These are phyloP conservation scores for Penicillium argentinense DNA, from an alignment of 495 filamentous ascomycete species.

Conservation along the genomic window DNA sequence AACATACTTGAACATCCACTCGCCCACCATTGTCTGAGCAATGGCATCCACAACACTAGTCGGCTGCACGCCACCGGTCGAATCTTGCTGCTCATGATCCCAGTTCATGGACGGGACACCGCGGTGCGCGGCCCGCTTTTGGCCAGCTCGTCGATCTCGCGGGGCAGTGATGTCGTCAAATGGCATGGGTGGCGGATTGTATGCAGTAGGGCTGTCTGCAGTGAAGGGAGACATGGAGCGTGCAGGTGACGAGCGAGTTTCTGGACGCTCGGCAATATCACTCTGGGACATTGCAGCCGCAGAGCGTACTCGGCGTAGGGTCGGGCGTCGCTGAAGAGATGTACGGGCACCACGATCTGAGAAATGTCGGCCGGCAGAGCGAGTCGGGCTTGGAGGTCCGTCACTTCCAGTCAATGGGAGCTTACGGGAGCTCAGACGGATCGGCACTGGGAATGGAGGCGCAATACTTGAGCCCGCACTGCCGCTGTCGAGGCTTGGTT, in stretches of 20 bases:
- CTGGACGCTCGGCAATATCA: constrained; percentile 41
- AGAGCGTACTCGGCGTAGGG: constrained; percentile 78
- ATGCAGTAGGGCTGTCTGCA: constrained; percentile 59
- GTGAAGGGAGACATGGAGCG: constrained; percentile 63
- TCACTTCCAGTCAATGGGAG: constrained; percentile 71
- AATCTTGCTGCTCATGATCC: constrained; percentile 43
- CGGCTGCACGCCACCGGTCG: constrained; percentile 63
- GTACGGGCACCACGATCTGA: constrained; percentile 34
- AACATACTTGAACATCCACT: constrained; percentile 99
- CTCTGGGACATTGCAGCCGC: constrained; percentile 66
- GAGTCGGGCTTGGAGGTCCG: constrained; percentile 77
- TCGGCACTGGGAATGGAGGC: constrained; percentile 89
- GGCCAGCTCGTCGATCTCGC: constrained; percentile 18
- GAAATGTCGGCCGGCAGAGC: constrained; percentile 46
- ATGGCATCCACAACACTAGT: constrained; percentile 95
- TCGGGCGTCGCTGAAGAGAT: constrained; percentile 39
- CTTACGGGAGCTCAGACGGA: constrained; percentile 81
- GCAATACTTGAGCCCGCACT: constrained; percentile 43
- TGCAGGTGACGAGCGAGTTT: constrained; percentile 64
- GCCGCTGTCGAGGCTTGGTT: constrained; percentile 58
- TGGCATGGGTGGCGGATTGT: constrained; percentile 66
- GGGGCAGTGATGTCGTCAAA: constrained; percentile 69
- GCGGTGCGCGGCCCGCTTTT: constrained; percentile 23
- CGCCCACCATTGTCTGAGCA: constrained; percentile 96
- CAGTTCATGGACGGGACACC: constrained; percentile 22